Percentiles rank a stretch among this genome's conserved stretches.
Conservation (phyloP, 176 grass and related monocot genomes). For the Olyra latifolia region DNA sequence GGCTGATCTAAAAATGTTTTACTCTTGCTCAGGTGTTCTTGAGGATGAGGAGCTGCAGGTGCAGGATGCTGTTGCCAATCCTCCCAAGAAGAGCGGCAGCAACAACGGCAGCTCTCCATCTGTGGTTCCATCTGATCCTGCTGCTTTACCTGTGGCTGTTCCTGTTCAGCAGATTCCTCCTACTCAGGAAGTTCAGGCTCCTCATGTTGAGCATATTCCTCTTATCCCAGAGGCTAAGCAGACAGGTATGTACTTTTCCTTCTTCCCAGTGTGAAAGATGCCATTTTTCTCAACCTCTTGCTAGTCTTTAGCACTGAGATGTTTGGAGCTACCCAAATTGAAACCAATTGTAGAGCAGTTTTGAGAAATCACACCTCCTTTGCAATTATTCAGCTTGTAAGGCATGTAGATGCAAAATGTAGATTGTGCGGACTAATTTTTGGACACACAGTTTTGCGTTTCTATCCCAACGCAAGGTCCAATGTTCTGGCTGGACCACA, state of each 20-base stretch:
- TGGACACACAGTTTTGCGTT: not conserved
- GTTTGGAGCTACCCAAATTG: not conserved
- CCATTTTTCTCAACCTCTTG: not conserved
- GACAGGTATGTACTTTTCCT: slow-evolving; percentile 26
- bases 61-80: not conserved
- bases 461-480: slow-evolving; percentile 21
- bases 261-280: not conserved
- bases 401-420: slow-evolving; percentile 12
- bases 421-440: slow-evolving; percentile 1
- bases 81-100: not conserved
- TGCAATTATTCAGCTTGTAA: not conserved
- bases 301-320: not conserved
- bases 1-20: no score
- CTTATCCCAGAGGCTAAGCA: slow-evolving; percentile 14
- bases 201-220: slow-evolving; percentile 24
- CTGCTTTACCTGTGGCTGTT: slow-evolving; percentile 7
- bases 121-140: slow-evolving; percentile 40
- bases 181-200: not conserved
- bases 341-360: not conserved
- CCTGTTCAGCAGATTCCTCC: slow-evolving; percentile 21
- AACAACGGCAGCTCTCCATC: not conserved
- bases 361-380: not conserved
- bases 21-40: slow-evolving; percentile 35
- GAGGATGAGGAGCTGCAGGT: slow-evolving; percentile 41
- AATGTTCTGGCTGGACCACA: slow-evolving; percentile 33